Conservation (phyloP, 2,329 filamentous ascomycete genomes). For the Stachybotrys elegans region DNA sequence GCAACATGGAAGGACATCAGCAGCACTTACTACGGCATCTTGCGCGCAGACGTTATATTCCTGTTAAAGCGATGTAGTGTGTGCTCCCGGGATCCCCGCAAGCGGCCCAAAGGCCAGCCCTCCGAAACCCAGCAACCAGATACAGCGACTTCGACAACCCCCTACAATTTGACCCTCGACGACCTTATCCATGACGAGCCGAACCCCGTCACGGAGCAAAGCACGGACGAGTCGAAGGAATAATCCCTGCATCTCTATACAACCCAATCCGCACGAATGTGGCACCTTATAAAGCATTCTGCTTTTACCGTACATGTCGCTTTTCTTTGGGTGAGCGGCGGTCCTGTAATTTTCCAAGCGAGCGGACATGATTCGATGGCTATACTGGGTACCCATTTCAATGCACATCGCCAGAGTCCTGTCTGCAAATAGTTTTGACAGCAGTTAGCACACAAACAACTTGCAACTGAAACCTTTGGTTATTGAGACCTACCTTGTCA, state of each 20-base stretch:
- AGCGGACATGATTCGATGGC: neutral
- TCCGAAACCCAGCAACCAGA: neutral
- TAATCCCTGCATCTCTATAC: neutral
- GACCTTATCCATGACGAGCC: neutral
- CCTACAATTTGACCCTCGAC: neutral
- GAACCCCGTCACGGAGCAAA: neutral
- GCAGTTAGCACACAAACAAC: neutral
- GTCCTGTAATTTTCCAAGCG: neutral
- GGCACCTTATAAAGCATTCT: neutral
- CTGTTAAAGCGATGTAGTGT: constrained; percentile 8
- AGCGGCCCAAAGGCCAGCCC: neutral
- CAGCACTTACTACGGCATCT: constrained; percentile 8
- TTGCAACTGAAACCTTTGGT: neutral
- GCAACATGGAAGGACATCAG: constrained; percentile 10
- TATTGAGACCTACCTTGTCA: neutral
- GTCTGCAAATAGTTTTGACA: neutral
- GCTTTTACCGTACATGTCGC: neutral
- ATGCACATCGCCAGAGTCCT: neutral
- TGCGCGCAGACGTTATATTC: constrained; percentile 11
- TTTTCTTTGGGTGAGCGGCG: neutral
- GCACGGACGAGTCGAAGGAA: neutral
- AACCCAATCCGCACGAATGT: neutral
- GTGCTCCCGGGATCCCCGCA: constrained; percentile 4
- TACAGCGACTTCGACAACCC: neutral
- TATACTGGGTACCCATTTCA: neutral